Percentiles rank a stretch among this genome's conserved stretches.
These are phyloP conservation scores for Cladophialophora carrionii DNA, from an alignment of 2,329 filamentous ascomycete genomes.

Conservation along the genomic window DNA sequence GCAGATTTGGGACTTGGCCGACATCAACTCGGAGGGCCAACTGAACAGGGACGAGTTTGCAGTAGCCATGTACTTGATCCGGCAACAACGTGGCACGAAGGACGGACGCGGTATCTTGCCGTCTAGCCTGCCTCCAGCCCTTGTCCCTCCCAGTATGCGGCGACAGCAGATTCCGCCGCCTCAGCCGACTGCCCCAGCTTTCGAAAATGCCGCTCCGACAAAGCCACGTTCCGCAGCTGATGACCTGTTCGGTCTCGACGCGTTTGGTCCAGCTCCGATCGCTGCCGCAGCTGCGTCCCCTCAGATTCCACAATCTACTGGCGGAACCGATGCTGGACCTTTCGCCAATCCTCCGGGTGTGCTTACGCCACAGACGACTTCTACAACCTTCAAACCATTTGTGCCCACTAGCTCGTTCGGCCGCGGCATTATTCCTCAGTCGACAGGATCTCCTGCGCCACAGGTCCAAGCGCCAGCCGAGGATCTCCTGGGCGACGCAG, in stretches of 20 bases:
- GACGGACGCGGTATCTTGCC: constrained; percentile 67
- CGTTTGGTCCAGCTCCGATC: constrained; percentile 58
- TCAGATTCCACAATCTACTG: constrained; percentile 69
- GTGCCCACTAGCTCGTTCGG: constrained; percentile 91
- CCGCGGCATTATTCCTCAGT: constrained; percentile 74
- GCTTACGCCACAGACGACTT: constrained; percentile 38
- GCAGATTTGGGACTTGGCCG: constrained; percentile 95
- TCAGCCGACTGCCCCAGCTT: constrained; percentile 50
- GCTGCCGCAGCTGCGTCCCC: constrained; percentile 48
- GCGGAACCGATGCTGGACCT: constrained; percentile 63
- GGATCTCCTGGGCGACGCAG: constrained; percentile 87
- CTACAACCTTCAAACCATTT: constrained; percentile 80
- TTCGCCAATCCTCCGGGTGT: constrained; percentile 57
- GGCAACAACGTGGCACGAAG: constrained; percentile 78
- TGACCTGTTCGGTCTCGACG: constrained; percentile 90
- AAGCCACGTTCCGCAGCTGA: constrained; percentile 81
- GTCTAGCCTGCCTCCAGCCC: constrained; percentile 72
- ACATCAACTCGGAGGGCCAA: constrained; percentile 87
- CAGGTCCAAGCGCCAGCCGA: constrained; percentile 58
- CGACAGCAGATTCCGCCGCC: constrained; percentile 49
- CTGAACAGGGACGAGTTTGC: constrained; percentile 90
- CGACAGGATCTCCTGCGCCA: constrained; percentile 65
- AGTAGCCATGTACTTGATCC: constrained; percentile 95
- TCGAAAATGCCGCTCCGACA: constrained; percentile 50
- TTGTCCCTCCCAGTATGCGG: constrained; percentile 86